A percentile compares a stretch with the other conserved stretches of the same genome.
Conservation (phyloP, 2,329 filamentous ascomycete genomes). For the Aspergillus candidus region DNA sequence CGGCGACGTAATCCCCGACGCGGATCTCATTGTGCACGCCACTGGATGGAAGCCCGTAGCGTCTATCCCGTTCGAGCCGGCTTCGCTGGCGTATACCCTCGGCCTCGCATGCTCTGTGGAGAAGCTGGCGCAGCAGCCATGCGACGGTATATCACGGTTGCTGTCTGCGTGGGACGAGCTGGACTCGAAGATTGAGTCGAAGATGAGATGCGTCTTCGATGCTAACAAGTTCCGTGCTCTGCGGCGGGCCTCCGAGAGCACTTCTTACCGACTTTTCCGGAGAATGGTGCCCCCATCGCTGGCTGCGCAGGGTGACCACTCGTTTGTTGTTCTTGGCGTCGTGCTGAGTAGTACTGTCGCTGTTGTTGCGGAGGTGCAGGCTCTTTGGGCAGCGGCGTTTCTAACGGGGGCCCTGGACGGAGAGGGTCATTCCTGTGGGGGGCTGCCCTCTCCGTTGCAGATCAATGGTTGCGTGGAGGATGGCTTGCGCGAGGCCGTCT, state of each 20-base stretch:
- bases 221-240: constrained; percentile 2
- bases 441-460: not conserved
- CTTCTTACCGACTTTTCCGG: constrained; percentile 18
- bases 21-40: constrained; percentile 17
- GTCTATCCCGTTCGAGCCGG: constrained; percentile 14
- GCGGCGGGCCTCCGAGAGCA: constrained; percentile 1
- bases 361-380: constrained; percentile 20
- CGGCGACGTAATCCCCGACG: constrained; percentile 4
- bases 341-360: constrained; percentile 17
- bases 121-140: too few species aligned
- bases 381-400: constrained; percentile 20
- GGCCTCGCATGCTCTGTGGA: constrained; percentile 11
- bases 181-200: constrained; percentile 3
- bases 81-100: constrained; percentile 8
- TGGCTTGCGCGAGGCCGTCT: constrained; percentile 10
- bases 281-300: constrained; percentile 18
- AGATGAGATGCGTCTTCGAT: constrained; percentile 6
- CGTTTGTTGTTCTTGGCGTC: constrained; percentile 15
- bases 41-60: constrained; percentile 20
- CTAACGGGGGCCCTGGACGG: constrained; percentile 13
- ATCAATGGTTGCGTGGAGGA: constrained; percentile 3
- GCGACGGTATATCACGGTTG: not conserved
- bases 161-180: constrained; percentile 6
- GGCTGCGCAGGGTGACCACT: constrained; percentile 18
- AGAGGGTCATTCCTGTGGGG: not conserved